Base-by-base conservation (phyloP, 768 basidiomycete genomes). In the Clitopilus passeckerianus region DNA sequence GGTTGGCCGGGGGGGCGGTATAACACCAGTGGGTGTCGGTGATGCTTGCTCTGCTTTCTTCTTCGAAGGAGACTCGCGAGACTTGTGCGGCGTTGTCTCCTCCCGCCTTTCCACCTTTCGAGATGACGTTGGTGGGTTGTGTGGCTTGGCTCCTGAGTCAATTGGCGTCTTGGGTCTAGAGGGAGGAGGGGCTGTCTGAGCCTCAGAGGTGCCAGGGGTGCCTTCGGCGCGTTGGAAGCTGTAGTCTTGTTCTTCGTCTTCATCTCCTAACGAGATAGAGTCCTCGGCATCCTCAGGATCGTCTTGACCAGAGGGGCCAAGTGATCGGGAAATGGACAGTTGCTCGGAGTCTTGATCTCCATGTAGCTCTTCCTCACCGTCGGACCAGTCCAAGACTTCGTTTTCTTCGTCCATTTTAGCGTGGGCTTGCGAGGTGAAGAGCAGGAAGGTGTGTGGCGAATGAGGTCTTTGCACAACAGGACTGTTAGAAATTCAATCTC, bases 341-440 rank as follows among this genome's bases (percentile, higher is more conserved):
- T 41, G 37, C 5, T n/a, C 5, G 16, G 46, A 50, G 18, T n/a
- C 18, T 50, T 23, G 18, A 18, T n/a, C 9, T 22, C n/a, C 46
- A 50, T 67, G 69, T 50, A 62, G 65, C 57, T 79, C 79, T 56
- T 80, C 78, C 57, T 77, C 78, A 61, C 78, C 79, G 65, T 76
- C 74, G 44, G 72, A 77, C 90, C 90, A 91, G 74, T 91, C 90
- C 41, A 91, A 76, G 24, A 82, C 72, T 66, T 91, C 89, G 27
- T 72, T 76, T 56, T 90, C 89, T 67, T 88, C 86, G 63, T 81
- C 84, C 85, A 89, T 86, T 62, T 59, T 65, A 59, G 57, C 53
- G n/a, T 12, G 10, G 18, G 18, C 46, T 50, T 12, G 22, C 5
- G 20, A 23, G 10, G 46, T 50, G 46, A 20, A 23, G 22, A 18